Evolutionary conservation across 1,284 basidiomycete species (phyloP).

Genomic region (Lentinula novae-zelandiae): DNA sequence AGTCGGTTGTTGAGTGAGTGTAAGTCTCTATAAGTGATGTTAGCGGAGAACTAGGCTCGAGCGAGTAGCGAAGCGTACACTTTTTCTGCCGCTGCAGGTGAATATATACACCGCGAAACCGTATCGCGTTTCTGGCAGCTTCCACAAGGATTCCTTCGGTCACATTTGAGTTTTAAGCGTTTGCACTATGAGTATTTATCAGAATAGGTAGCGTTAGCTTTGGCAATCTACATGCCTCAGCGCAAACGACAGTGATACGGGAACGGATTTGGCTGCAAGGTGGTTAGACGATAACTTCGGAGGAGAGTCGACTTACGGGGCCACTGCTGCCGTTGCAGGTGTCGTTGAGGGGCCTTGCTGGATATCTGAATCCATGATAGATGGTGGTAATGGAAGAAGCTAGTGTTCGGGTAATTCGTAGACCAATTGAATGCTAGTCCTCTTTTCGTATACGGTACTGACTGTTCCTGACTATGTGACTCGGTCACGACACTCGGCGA

Average conservation of each 20-base stretch:
- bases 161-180: slow-evolving; percentile 78
- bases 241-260: slow-evolving; percentile 76
- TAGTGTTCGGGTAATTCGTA: slow-evolving; percentile 7
- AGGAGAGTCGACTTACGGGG: slow-evolving; percentile 3
- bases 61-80: slow-evolving; percentile 44
- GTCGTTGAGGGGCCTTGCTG: slow-evolving; percentile 3
- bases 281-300: not conserved
- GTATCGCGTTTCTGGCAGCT: slow-evolving; percentile 77
- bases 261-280: slow-evolving; percentile 66
- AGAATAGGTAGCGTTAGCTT: slow-evolving; percentile 9
- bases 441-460: not conserved
- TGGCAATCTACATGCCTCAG: slow-evolving; percentile 51
- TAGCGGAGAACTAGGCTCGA: slow-evolving; percentile 7
- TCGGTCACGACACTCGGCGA: slow-evolving; percentile 2
- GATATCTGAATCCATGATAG: slow-evolving; percentile 10
- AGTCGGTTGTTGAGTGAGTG: slow-evolving; percentile 78
- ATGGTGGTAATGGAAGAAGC: slow-evolving; percentile 7
- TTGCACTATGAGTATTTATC: slow-evolving; percentile 55
- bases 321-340: slow-evolving; percentile 1
- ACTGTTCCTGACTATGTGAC: not conserved
- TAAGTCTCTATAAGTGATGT: slow-evolving; percentile 47
- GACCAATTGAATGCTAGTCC: not conserved
- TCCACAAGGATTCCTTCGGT: slow-evolving; percentile 68
- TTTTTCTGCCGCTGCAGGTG: slow-evolving; percentile 77
- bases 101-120: slow-evolving; percentile 67